A percentile compares a stretch with the other conserved stretches of the same genome.
Conservation (phyloP, 176 grass and related monocot species). For the Themeda triandra region DNA sequence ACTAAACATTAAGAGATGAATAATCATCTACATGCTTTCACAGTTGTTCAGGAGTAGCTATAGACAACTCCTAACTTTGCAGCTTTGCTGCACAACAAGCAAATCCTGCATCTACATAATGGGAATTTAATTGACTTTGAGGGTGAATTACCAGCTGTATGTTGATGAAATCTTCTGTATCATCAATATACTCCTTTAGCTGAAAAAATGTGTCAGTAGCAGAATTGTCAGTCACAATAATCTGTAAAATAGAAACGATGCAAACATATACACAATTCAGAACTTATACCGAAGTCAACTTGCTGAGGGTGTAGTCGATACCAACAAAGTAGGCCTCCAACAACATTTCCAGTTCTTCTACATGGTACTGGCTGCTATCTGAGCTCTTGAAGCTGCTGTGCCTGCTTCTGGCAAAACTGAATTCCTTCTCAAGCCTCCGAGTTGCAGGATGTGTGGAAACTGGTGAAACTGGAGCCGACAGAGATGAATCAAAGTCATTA, state of each 20-base stretch:
- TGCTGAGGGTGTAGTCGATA: slow-evolving; percentile 79
- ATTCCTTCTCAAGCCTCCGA: slow-evolving; percentile 61
- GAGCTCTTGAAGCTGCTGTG: slow-evolving; percentile 68
- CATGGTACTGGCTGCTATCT: slow-evolving; percentile 47
- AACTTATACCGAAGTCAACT: slow-evolving; percentile 69
- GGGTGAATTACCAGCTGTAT: slow-evolving; percentile 68
- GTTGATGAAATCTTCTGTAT: slow-evolving; percentile 97
- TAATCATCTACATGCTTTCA: neutral
- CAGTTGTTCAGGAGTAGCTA: neutral
- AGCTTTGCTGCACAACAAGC: neutral
- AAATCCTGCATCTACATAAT: neutral
- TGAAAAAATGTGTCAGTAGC: slow-evolving; percentile 33
- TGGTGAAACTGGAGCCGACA: slow-evolving; percentile 88
- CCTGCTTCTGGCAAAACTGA: slow-evolving; percentile 66
- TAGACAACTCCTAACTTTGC: neutral
- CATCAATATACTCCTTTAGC: slow-evolving; percentile 99
- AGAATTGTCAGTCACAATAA: slow-evolving; percentile 15
- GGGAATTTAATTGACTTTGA: neutral
- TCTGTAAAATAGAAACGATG: neutral
- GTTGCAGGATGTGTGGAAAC: slow-evolving; percentile 44
- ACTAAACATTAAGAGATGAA: slow-evolving; percentile 2
- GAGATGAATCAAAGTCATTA: slow-evolving; percentile 48
- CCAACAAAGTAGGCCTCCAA: slow-evolving; percentile 96
- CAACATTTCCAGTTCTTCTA: slow-evolving; percentile 90
- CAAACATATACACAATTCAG: neutral